Base-by-base conservation (phyloP, 2,329 filamentous ascomycete species). In the Aciculosporium take region DNA sequence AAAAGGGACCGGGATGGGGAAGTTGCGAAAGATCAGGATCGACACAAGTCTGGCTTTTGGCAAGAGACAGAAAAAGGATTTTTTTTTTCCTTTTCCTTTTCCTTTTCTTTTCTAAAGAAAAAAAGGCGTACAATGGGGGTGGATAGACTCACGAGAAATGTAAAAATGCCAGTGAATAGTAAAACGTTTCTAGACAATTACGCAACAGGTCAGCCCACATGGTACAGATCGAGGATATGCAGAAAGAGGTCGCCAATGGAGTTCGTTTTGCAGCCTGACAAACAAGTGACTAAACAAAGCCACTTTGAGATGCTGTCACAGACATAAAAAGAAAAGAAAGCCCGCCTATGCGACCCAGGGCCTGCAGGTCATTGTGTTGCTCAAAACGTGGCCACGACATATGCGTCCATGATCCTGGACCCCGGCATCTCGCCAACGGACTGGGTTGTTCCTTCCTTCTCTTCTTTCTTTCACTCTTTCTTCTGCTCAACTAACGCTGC, bases 91-190 rank as follows among this genome's bases (percentile, higher is more conserved):
- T n/a, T n/a, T n/a, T n/a, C n/a, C n/a, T n/a, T n/a, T n/a, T n/a
- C n/a, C n/a, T n/a, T n/a, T n/a, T n/a, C n/a, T n/a, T n/a, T n/a
- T n/a, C n/a, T n/a, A n/a, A n/a, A n/a, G n/a, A n/a, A n/a, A n/a
- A n/a, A n/a, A n/a, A n/a, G n/a, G n/a, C n/a, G n/a, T n/a, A n/a
- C n/a, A n/a, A n/a, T n/a, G 21, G n/a, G n/a, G 7, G 5, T 23
- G 20, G 18, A 8, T 21, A n/a, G 34, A 67, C 68, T 63, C 59
- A 89, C 85, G 48, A 93, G 66, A 63, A 93, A 94, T 10, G 86
- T 93, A 60, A 94, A 94, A 49, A 93, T 76, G 40, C 86, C 85
- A 43, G 76, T 80, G 61, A 85, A 95, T 24, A 82, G 76, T 44
- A 93, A 72, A 45, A 94, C 72, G 41, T 76, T 80, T 40, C 83